These are phyloP conservation scores for Pelargonium nanum DNA, from an alignment of 345 rosid genomes.

Conservation along the genomic window DNA sequence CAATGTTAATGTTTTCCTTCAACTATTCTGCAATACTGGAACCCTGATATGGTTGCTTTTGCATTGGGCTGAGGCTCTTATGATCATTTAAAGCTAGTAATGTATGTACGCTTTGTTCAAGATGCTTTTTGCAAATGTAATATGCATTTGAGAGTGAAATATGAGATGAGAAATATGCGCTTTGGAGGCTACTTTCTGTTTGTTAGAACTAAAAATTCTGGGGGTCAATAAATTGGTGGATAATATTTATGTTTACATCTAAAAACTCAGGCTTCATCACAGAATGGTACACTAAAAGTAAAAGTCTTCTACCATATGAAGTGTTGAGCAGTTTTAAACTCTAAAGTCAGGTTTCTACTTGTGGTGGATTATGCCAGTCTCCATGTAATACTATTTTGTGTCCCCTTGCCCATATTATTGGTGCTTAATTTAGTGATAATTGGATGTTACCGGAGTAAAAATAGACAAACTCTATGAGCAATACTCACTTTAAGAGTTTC, in stretches of 20 bases:
- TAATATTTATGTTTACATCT: too few relatives aligned
- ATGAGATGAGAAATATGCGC: background rate
- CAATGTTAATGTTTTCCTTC: too few relatives aligned
- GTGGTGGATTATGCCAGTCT: too few relatives aligned
- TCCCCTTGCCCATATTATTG: too few relatives aligned
- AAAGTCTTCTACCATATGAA: too few relatives aligned
- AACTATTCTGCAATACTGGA: background rate
- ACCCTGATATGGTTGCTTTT: background rate
- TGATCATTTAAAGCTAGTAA: background rate
- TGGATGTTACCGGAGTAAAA: too few relatives aligned
- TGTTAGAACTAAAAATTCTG: background rate
- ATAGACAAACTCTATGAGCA: too few relatives aligned
- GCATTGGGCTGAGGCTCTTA: background rate
- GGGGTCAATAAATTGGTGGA: background rate
- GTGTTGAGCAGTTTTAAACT: background rate
- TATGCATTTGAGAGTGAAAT: background rate
- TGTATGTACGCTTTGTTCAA: background rate
- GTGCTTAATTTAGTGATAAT: too few relatives aligned
- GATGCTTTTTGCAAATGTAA: background rate
- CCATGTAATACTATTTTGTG: too few relatives aligned
- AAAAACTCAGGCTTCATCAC: background rate
- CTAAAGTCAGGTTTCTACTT: too few relatives aligned
- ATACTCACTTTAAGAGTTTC: too few relatives aligned
- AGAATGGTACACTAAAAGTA: background rate
- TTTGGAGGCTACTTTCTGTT: background rate